Evolutionary conservation across 1,284 basidiomycete species (phyloP).

Genomic region (Puccinia horiana): DNA sequence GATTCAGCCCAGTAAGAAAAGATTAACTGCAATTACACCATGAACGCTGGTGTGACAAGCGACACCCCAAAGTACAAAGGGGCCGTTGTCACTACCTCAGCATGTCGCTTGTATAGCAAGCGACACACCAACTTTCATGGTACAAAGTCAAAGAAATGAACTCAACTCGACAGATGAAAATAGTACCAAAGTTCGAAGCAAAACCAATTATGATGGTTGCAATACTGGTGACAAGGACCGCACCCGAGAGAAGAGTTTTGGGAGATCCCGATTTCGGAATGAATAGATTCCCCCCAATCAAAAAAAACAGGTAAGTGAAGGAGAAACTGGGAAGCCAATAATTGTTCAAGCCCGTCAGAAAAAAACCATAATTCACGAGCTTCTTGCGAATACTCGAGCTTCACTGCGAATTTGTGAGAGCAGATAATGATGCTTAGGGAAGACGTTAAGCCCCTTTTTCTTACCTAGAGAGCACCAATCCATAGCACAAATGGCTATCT

Average conservation of each 20-base stretch:
- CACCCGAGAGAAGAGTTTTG: slow-evolving; percentile 12
- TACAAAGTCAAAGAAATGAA: neutral
- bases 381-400: slow-evolving; percentile 3
- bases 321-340: slow-evolving; percentile 19
- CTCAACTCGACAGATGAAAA: slow-evolving; percentile 41
- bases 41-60: too few species aligned
- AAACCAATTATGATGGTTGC: slow-evolving; percentile 31
- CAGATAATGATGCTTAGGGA: too few species aligned
- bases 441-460: neutral
- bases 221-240: slow-evolving; percentile 10
- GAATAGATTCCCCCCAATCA: slow-evolving; percentile 11
- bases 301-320: slow-evolving; percentile 27
- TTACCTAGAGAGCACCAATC: slow-evolving; percentile 17
- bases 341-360: neutral
- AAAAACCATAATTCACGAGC: neutral
- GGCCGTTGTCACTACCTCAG: too few species aligned
- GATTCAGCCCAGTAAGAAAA: too few species aligned
- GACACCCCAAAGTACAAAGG: too few species aligned
- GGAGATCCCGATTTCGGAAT: slow-evolving; percentile 21
- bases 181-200: neutral
- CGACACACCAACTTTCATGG: too few species aligned
- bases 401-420: neutral
- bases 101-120: too few species aligned
- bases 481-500: slow-evolving; percentile 14
- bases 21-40: too few species aligned